phyloP scores from a whole-genome alignment of 495 filamentous ascomycete genomes.

The Annulohypoxylon nitens region DNA sequence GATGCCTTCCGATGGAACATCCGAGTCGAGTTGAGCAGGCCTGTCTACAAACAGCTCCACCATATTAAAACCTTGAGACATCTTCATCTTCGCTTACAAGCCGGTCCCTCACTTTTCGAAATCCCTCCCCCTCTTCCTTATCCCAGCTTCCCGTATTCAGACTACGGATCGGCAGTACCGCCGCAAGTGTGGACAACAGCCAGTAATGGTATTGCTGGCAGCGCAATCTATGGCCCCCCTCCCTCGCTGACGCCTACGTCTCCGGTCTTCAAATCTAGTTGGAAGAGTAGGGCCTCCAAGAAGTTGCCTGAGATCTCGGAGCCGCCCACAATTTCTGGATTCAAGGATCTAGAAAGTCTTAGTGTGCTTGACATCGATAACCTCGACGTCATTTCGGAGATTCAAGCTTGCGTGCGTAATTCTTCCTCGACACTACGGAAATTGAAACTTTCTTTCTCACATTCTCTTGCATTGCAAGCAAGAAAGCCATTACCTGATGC shows the following conservation, averaged over 20 bases:
- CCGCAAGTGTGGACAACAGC: slow-evolving; percentile 42
- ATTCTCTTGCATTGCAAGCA: slow-evolving; percentile 62
- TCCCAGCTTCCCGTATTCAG: slow-evolving; percentile 17
- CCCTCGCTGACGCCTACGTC: slow-evolving; percentile 15
- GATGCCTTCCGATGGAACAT: slow-evolving; percentile 74
- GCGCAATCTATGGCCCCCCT: slow-evolving; percentile 19
- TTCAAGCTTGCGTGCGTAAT: slow-evolving; percentile 65
- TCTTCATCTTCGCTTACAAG: slow-evolving; percentile 70
- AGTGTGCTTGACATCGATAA: slow-evolving; percentile 69
- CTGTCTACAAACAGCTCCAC: slow-evolving; percentile 69
- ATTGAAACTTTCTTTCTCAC: slow-evolving; percentile 70
- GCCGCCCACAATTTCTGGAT: slow-evolving; percentile 67
- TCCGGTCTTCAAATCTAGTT: slow-evolving; percentile 15
- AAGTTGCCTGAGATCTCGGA: slow-evolving; percentile 40
- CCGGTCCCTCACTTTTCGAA: slow-evolving; percentile 63
- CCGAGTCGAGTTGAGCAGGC: slow-evolving; percentile 69
- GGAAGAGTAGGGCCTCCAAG: slow-evolving; percentile 46
- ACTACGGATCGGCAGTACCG: slow-evolving; percentile 13
- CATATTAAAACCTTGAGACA: slow-evolving; percentile 64
- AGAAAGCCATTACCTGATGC: slow-evolving; percentile 63
- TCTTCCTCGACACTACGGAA: slow-evolving; percentile 64
- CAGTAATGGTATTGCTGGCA: background rate
- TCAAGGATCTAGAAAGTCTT: slow-evolving; percentile 66
- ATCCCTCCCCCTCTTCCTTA: slow-evolving; percentile 58
- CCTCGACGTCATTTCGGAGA: slow-evolving; percentile 67